Conservation (phyloP, 2,329 filamentous ascomycete species). For the Aurifilum marmelostoma region DNA sequence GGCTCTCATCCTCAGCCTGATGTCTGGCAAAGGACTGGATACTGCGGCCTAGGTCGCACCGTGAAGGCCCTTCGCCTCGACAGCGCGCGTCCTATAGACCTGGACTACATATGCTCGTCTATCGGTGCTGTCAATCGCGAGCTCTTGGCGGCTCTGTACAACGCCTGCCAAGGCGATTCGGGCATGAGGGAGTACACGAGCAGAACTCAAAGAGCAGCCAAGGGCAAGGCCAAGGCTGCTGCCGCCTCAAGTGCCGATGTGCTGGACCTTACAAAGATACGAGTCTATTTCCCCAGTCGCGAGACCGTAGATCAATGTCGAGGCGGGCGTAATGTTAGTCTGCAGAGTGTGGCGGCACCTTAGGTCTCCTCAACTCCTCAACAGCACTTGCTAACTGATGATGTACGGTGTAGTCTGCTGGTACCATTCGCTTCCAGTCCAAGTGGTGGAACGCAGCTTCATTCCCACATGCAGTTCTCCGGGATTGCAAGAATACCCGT, state of each 20-base stretch:
- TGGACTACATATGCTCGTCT: constrained; percentile 82
- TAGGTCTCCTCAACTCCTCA: background rate
- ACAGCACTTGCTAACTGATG: constrained; percentile 16
- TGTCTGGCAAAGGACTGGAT: constrained; percentile 53
- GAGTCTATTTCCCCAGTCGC: constrained; percentile 80
- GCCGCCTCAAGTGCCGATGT: constrained; percentile 32
- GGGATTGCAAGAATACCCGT: constrained; percentile 75
- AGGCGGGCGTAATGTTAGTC: constrained; percentile 61
- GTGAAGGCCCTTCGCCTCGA: constrained; percentile 66
- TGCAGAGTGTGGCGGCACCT: constrained; percentile 24
- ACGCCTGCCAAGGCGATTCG: constrained; percentile 55
- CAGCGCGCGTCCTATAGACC: constrained; percentile 57
- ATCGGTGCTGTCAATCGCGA: constrained; percentile 74
- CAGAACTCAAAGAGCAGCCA: constrained; percentile 40
- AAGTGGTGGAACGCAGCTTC: constrained; percentile 70
- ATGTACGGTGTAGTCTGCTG: constrained; percentile 58
- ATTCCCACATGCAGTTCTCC: constrained; percentile 74
- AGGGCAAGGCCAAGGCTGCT: constrained; percentile 32
- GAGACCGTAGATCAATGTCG: constrained; percentile 68
- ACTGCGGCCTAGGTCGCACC: constrained; percentile 71
- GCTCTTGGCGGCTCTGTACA: constrained; percentile 63
- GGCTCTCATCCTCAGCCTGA: constrained; percentile 53
- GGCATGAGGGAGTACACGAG: constrained; percentile 51
- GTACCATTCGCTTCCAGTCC: constrained; percentile 79
- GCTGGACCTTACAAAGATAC: constrained; percentile 52